Conservation (phyloP, 768 basidiomycete genomes). For the Leccinum longicurvipes region DNA sequence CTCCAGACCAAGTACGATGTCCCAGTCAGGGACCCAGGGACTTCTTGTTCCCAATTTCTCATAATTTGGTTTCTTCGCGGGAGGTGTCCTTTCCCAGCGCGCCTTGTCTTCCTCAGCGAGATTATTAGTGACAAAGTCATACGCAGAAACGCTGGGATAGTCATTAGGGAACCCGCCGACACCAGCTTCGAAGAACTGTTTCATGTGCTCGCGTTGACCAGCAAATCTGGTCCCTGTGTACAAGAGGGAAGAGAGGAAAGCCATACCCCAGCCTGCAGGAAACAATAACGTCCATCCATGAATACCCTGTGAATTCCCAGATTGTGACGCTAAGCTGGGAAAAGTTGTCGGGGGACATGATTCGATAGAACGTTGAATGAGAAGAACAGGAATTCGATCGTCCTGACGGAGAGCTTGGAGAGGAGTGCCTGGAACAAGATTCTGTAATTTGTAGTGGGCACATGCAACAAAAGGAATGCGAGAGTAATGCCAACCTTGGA, state of each 20-base stretch:
- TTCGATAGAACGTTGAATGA: slow-evolving; percentile 77
- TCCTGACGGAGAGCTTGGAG: slow-evolving; percentile 70
- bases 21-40: slow-evolving; percentile 81
- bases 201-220: slow-evolving; percentile 79
- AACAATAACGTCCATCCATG: slow-evolving; percentile 89
- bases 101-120: slow-evolving; percentile 52
- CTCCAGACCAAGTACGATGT: slow-evolving; percentile 55
- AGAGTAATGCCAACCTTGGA: slow-evolving; percentile 49
- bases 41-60: slow-evolving; percentile 58
- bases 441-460: slow-evolving; percentile 39
- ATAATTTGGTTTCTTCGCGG: slow-evolving; percentile 81
- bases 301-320: slow-evolving; percentile 40
- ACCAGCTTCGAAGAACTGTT: slow-evolving; percentile 82
- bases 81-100: slow-evolving; percentile 78
- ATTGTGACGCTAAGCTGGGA: slow-evolving; percentile 12
- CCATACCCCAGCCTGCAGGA: slow-evolving; percentile 88
- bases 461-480: background rate
- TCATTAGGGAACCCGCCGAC: slow-evolving; percentile 77
- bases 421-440: slow-evolving; percentile 71
- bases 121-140: slow-evolving; percentile 45
- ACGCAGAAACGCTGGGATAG: slow-evolving; percentile 59
- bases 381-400: slow-evolving; percentile 76
- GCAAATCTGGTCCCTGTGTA: slow-evolving; percentile 82
- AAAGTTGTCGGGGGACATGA: slow-evolving; percentile 18
- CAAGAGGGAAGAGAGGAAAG: slow-evolving; percentile 79